Base-by-base conservation (phyloP, 768 basidiomycete genomes). In the Lactarius evosmus region DNA sequence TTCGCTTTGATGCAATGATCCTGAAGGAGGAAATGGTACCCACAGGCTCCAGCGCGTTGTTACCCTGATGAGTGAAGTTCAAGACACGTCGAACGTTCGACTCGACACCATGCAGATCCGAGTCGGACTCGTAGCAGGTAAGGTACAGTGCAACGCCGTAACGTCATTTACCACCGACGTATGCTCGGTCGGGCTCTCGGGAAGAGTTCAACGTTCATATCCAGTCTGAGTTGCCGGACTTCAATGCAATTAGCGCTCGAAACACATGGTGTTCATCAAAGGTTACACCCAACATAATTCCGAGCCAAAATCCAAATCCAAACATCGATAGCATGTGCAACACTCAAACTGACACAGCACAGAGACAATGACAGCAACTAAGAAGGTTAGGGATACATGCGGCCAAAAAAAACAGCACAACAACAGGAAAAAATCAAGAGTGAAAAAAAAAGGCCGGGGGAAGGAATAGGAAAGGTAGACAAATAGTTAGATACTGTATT, bases 351-450 rank as follows among this genome's bases (percentile, higher is more conserved):
- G 51, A 19, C 14, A 52, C 51, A 17, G 51, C 46, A 34, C 27
- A 27, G 33, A 19, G 9, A 54, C 19, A 36, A 9, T 25, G 22
- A 25, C 62, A 58, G 40, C 25, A n/a, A 29, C 27, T 41, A 46
- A 32, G 32, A 52, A 54, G 55, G 57, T 34, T 55, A 60, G 30
- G 30, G 40, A 55, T 64, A 64, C 63, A 64, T 55, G 53, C 53
- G 34, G 12, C 41, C 4, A 54, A 33, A 49, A 33, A 49, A 32
- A 52, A 38, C 33, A 63, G 32, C 57, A 59, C 34, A 54, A 60
- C 53, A 38, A 55, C 63, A 60, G 5, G 58, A 49, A 49, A 27
- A 57, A 36, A 41, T 36, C 16, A 46, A 14, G 30, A 30, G 27
- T 11, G 7, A 33, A 17, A 6, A 32, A 22, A 19, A 22, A 7